A percentile compares a stretch with the other conserved stretches of the same genome.
These are phyloP conservation scores for Emericellopsis cladophorae DNA, from an alignment of 2,329 filamentous ascomycete genomes.

Conservation along the genomic window DNA sequence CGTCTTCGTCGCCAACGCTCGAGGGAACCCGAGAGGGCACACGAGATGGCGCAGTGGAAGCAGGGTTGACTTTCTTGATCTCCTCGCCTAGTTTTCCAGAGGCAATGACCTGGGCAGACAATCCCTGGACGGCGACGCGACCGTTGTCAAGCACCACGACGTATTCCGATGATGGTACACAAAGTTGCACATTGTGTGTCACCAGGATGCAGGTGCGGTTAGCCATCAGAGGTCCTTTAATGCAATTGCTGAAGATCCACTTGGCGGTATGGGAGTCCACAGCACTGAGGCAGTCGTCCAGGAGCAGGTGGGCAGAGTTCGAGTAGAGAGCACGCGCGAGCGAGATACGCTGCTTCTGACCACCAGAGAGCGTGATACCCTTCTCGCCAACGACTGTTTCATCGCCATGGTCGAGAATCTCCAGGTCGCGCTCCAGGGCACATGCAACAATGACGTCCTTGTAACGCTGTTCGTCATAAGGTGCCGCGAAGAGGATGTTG, in stretches of 20 bases:
- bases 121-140: conserved; percentile 63
- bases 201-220: conserved; percentile 87
- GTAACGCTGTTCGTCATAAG: conserved; percentile 72
- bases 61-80: conserved; percentile 56
- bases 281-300: conserved; percentile 92
- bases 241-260: conserved; percentile 93
- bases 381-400: conserved; percentile 94
- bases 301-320: conserved; percentile 75
- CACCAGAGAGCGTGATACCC: conserved; percentile 89
- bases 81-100: conserved; percentile 88
- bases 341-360: conserved; percentile 28
- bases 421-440: conserved; percentile 78
- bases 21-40: conserved; percentile 70
- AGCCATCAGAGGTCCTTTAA: conserved; percentile 79
- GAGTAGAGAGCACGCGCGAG: conserved; percentile 76
- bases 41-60: conserved; percentile 57
- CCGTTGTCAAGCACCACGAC: conserved; percentile 85
- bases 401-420: conserved; percentile 86
- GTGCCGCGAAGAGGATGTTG: conserved; percentile 84
- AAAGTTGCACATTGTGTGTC: conserved; percentile 88
- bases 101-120: conserved; percentile 62
- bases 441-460: conserved; percentile 81
- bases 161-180: conserved; percentile 66
- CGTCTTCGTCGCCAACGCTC: conserved; percentile 53
- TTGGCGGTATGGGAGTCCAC: conserved; percentile 96